These are phyloP conservation scores for Hymenoscyphus albidus DNA, from an alignment of 2,329 filamentous ascomycete genomes.

Conservation along the genomic window DNA sequence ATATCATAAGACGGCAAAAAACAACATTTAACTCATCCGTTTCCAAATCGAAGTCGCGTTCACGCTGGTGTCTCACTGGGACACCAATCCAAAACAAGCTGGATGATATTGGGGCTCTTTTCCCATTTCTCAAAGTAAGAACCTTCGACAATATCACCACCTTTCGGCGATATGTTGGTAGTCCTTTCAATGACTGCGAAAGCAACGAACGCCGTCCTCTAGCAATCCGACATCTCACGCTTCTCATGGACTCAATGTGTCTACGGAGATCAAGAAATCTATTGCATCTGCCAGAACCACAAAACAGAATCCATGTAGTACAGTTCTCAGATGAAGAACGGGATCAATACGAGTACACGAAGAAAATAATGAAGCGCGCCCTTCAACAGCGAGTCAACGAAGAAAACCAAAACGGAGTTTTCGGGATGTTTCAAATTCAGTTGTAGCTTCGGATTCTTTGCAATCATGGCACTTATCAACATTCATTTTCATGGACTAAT, in stretches of 20 bases:
- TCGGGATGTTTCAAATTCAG: conserved; percentile 18
- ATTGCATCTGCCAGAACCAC: conserved; percentile 36
- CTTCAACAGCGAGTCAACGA: conserved; percentile 8
- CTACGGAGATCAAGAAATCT: conserved; percentile 42
- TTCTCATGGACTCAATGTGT: conserved; percentile 37
- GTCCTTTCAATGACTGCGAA: conserved; percentile 28
- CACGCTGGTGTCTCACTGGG: conserved; percentile 35
- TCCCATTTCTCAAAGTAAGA: conserved; percentile 24
- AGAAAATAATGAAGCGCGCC: conserved; percentile 13
- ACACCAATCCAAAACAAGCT: conserved; percentile 34
- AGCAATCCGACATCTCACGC: conserved; percentile 35
- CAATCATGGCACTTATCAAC: conserved; percentile 19
- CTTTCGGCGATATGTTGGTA: conserved; percentile 26
- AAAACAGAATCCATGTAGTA: conserved; percentile 29
- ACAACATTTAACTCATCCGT: conserved; percentile 45
- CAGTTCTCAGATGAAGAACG: conserved; percentile 35
- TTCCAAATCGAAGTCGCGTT: conserved; percentile 40
- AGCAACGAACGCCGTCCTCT: conserved; percentile 4
- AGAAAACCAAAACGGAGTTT: conserved; percentile 11
- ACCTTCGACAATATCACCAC: conserved; percentile 13
- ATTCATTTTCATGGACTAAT: neutral
- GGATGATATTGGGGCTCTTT: conserved; percentile 32
- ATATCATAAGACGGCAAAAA: conserved; percentile 46
- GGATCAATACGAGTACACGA: conserved; percentile 7
- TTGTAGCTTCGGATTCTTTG: conserved; percentile 19